Percentiles rank a stretch among this genome's conserved stretches.
phyloP scores from a whole-genome alignment of 108 stramenopile species.

The Fragilariopsis cylindrus region DNA sequence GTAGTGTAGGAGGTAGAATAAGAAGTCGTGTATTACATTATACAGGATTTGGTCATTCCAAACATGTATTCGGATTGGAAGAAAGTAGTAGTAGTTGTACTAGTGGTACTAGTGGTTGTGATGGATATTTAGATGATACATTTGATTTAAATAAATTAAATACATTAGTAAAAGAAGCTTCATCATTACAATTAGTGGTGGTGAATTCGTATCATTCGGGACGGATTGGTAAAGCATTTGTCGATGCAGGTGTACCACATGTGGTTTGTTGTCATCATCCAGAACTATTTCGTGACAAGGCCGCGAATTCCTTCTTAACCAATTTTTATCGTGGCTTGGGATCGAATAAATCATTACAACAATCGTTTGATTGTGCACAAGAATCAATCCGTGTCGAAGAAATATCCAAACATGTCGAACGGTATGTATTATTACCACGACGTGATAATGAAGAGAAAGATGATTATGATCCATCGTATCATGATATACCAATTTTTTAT shows the following conservation, averaged over 20 bases:
- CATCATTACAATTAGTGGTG: slow-evolving; percentile 63
- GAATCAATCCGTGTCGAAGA: slow-evolving; percentile 59
- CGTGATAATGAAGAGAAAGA: not conserved
- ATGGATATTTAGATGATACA: slow-evolving; percentile 45
- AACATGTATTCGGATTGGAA: slow-evolving; percentile 59
- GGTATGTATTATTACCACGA: slow-evolving; percentile 66
- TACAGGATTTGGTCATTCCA: slow-evolving; percentile 44
- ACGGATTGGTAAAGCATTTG: slow-evolving; percentile 71
- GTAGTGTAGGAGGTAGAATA: no score
- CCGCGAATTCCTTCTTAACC: slow-evolving; percentile 59
- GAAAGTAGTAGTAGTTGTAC: slow-evolving; percentile 48
- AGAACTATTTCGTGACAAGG: slow-evolving; percentile 66
- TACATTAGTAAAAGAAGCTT: slow-evolving; percentile 29
- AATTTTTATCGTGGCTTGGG: slow-evolving; percentile 67
- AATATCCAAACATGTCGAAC: slow-evolving; percentile 49
- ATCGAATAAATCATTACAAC: slow-evolving; percentile 58
- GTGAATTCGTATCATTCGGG: slow-evolving; percentile 83
- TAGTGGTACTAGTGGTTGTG: not conserved
- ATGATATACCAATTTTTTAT: slow-evolving; percentile 37
- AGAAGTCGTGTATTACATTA: slow-evolving; percentile 34
- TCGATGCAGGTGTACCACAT: slow-evolving; percentile 85
- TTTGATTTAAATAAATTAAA: slow-evolving; percentile 38
- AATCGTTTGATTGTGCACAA: slow-evolving; percentile 70
- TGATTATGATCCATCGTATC: slow-evolving; percentile 34
- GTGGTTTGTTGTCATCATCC: slow-evolving; percentile 82